phyloP scores from a whole-genome alignment of 225 moss, liverwort and hornwort genomes.

The Pseudisothecium myosuroides region DNA sequence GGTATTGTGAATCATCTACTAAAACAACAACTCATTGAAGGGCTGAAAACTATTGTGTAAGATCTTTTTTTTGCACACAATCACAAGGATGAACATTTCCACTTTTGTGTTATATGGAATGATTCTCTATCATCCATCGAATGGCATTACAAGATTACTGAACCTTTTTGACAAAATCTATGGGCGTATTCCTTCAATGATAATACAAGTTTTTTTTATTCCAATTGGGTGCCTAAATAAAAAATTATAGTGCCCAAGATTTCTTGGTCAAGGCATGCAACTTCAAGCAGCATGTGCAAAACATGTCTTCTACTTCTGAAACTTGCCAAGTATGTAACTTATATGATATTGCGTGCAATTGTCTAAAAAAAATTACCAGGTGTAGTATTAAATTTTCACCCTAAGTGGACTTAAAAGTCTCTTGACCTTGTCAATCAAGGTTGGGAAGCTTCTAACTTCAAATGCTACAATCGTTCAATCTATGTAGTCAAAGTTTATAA shows the following conservation, averaged over 20 bases:
- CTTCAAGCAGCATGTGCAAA: neutral
- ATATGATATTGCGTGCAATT: neutral
- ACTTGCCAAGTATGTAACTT: neutral
- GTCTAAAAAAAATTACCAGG: neutral
- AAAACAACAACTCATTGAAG: too few relatives aligned
- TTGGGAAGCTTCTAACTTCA: rapidly evolving
- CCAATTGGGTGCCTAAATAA: neutral
- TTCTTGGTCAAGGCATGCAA: too few relatives aligned
- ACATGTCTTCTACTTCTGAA: neutral
- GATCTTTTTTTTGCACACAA: too few relatives aligned
- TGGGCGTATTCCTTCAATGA: rapidly evolving
- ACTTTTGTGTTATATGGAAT: too few relatives aligned
- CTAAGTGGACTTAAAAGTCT: neutral
- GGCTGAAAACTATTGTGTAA: too few relatives aligned
- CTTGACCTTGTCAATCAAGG: rapidly evolving
- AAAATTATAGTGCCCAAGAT: neutral
- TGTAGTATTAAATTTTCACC: rapidly evolving
- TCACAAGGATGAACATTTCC: too few relatives aligned
- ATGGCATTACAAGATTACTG: too few relatives aligned
- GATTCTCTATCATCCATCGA: too few relatives aligned
- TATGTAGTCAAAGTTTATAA: rapidly evolving
- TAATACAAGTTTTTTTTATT: neutral
- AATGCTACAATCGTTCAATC: neutral
- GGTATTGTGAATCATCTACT: too few relatives aligned
- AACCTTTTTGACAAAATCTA: too few relatives aligned